Percentiles rank a stretch among this genome's conserved stretches.
Evolutionary conservation across 2,329 filamentous ascomycete genomes (phyloP).

Genomic region (Talaromyces sp.): DNA sequence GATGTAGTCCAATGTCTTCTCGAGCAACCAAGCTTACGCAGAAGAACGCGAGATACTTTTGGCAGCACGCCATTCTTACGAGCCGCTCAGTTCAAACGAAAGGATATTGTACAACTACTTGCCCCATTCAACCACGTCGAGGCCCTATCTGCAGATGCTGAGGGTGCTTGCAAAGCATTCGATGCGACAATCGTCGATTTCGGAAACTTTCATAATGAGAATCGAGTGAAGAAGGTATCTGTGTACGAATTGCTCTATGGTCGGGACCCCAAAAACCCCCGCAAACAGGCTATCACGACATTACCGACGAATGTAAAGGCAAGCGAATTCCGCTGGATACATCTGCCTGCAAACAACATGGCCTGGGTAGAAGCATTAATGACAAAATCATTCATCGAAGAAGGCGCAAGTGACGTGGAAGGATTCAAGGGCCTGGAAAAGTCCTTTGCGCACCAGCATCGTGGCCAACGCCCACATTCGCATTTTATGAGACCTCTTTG

Average conservation of each 20-base stretch:
- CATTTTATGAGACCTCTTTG: slow-evolving; percentile 62
- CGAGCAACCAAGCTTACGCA: slow-evolving; percentile 31
- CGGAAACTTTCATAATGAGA: slow-evolving; percentile 43
- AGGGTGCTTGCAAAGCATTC: slow-evolving; percentile 48
- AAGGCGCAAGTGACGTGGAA: slow-evolving; percentile 59
- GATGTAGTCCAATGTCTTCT: slow-evolving; percentile 37
- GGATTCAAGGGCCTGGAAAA: slow-evolving; percentile 61
- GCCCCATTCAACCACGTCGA: slow-evolving; percentile 38
- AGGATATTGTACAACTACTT: slow-evolving; percentile 35
- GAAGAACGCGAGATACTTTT: slow-evolving; percentile 36
- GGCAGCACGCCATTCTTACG: slow-evolving; percentile 41
- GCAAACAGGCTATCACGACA: slow-evolving; percentile 48
- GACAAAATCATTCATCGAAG: slow-evolving; percentile 64
- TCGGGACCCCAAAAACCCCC: slow-evolving; percentile 44
- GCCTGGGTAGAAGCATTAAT: slow-evolving; percentile 62
- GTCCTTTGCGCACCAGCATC: slow-evolving; percentile 61
- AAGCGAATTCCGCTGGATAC: slow-evolving; percentile 53
- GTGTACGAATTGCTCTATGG: slow-evolving; percentile 55
- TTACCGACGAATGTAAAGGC: slow-evolving; percentile 47
- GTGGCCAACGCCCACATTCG: slow-evolving; percentile 56
- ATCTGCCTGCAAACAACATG: slow-evolving; percentile 53
- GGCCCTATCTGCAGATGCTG: slow-evolving; percentile 38
- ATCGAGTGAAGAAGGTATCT: slow-evolving; percentile 47
- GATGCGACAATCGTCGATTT: slow-evolving; percentile 55
- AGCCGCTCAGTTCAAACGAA: slow-evolving; percentile 40